These are phyloP conservation scores for Hypoxylon trugodes DNA, from an alignment of 495 filamentous ascomycete species.

Conservation along the genomic window DNA sequence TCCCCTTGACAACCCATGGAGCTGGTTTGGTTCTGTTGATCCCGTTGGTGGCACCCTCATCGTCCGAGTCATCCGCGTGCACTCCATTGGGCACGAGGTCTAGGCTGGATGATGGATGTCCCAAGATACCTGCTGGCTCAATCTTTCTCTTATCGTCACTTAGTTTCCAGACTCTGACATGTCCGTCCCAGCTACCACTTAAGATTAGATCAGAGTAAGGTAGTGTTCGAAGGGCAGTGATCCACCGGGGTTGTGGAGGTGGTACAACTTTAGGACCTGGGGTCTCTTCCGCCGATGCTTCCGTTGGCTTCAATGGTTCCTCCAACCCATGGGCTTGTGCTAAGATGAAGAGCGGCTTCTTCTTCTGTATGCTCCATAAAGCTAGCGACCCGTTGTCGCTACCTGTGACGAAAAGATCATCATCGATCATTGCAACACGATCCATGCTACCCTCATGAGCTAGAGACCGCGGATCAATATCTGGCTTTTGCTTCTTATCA, in stretches of 20 bases:
- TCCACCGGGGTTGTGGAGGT: constrained; percentile 79
- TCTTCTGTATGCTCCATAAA: constrained; percentile 92
- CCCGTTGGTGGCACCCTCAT: constrained; percentile 18
- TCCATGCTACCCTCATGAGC: constrained; percentile 87
- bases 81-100: constrained; percentile 21
- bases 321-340: constrained; percentile 86
- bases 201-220: constrained; percentile 89
- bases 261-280: constrained; percentile 64
- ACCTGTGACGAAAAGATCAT: constrained; percentile 90
- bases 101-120: constrained; percentile 37
- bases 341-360: constrained; percentile 88
- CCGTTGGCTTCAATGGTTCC: constrained; percentile 65
- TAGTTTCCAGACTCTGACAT: constrained; percentile 83
- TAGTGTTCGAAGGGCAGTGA: constrained; percentile 85
- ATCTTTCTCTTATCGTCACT: constrained; percentile 84
- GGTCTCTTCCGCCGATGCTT: constrained; percentile 73
- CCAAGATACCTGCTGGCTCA: constrained; percentile 73
- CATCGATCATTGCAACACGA: constrained; percentile 86
- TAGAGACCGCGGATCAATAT: constrained; percentile 50
- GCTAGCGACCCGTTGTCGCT: constrained; percentile 86
- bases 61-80: constrained; percentile 8
- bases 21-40: constrained; percentile 13
- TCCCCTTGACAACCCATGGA: constrained; percentile 64
- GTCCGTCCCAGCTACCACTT: constrained; percentile 93
- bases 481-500: constrained; percentile 61